Conservation (phyloP, 169 alveolate genomes). For the Eimeria praecox region DNA sequence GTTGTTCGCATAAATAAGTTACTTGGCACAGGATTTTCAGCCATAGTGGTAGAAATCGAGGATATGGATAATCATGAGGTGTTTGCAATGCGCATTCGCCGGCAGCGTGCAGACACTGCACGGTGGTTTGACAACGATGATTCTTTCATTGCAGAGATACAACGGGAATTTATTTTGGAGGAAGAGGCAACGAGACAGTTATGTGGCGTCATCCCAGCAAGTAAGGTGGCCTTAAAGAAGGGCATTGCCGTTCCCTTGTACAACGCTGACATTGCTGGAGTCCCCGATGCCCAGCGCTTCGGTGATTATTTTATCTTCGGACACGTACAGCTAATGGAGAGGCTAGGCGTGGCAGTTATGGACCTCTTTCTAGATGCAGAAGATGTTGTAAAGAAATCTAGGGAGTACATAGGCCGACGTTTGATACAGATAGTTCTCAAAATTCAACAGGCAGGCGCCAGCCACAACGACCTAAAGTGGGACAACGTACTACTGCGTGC, state of each 20-base stretch:
- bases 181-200: conserved; percentile 1
- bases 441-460: conserved; percentile 25
- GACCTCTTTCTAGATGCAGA: not conserved
- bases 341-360: not conserved
- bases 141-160: not conserved
- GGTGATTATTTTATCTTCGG: not conserved
- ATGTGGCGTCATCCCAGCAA: conserved; percentile 34
- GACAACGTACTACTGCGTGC: conserved; percentile 38
- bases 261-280: conserved; percentile 11
- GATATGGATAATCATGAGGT: not conserved
- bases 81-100: conserved; percentile 10
- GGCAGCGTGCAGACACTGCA: not conserved
- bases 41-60: conserved; percentile 12
- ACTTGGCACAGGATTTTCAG: not conserved
- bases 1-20: not conserved
- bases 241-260: conserved; percentile 32
- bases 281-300: not conserved
- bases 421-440: conserved; percentile 1
- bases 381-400: not conserved
- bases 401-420: conserved; percentile 37
- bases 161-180: not conserved
- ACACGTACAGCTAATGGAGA: conserved; percentile 34
- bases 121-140: not conserved
- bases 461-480: conserved; percentile 55
- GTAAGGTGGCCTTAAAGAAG: conserved; percentile 37